Conservation (phyloP, 108 stramenopile species). For the Asterionellopsis glacialis region DNA sequence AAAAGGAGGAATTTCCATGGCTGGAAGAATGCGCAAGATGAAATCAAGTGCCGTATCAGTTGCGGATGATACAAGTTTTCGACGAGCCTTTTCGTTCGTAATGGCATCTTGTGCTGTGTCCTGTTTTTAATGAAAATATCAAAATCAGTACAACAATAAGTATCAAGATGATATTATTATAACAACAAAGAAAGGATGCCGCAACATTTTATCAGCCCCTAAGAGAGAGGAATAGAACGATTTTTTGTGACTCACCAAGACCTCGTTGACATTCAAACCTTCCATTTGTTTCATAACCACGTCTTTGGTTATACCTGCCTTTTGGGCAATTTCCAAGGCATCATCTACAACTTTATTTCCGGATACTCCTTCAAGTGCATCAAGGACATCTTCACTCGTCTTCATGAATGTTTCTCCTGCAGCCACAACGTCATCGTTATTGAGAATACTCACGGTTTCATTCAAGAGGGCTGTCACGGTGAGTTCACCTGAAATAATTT, state of each 20-base stretch:
- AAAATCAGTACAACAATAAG: neutral
- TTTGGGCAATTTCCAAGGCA: constrained; percentile 64
- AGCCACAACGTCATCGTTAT: constrained; percentile 77
- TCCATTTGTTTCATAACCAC: constrained; percentile 71
- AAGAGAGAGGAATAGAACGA: constrained; percentile 1
- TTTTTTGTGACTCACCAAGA: constrained; percentile 31
- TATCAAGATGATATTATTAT: neutral
- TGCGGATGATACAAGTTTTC: constrained; percentile 71
- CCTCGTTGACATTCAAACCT: constrained; percentile 67
- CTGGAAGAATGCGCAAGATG: constrained; percentile 73
- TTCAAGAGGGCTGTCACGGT: constrained; percentile 63
- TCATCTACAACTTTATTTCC: constrained; percentile 59
- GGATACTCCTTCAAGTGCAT: constrained; percentile 82
- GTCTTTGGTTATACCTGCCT: constrained; percentile 82
- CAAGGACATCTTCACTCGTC: constrained; percentile 68
- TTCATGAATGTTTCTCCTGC: constrained; percentile 67
- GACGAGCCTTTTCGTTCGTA: constrained; percentile 73
- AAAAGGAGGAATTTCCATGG: constrained; percentile 84
- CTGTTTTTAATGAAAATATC: constrained; percentile 1
- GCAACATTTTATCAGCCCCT: too few species aligned
- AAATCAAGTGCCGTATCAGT: constrained; percentile 86
- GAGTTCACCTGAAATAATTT: constrained; percentile 72
- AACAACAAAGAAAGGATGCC: too few species aligned
- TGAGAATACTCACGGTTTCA: constrained; percentile 66
- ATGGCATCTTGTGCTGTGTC: constrained; percentile 70